phyloP scores from a whole-genome alignment of 2,329 filamentous ascomycete species.

The Colletotrichum falcatum region DNA sequence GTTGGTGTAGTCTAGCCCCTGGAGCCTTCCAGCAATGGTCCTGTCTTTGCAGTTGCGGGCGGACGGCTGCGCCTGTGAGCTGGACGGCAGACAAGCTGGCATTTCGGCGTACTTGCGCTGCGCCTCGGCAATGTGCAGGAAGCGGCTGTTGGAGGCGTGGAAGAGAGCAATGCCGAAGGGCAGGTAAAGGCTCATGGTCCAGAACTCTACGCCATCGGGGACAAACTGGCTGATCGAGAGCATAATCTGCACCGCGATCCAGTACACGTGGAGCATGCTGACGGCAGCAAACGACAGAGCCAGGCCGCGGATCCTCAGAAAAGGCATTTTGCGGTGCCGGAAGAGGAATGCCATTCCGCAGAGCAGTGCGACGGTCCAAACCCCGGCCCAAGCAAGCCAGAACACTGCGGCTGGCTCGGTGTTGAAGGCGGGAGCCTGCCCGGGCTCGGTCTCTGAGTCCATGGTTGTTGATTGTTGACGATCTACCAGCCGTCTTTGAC shows the following conservation, averaged over 20 bases:
- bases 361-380: slow-evolving; percentile 55
- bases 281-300: slow-evolving; percentile 48
- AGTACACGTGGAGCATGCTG: slow-evolving; percentile 57
- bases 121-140: slow-evolving; percentile 67
- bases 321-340: slow-evolving; percentile 53
- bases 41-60: slow-evolving; percentile 37
- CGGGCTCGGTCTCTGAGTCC: slow-evolving; percentile 9
- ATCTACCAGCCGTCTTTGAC: not conserved
- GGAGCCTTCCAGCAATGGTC: slow-evolving; percentile 53
- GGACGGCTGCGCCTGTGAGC: slow-evolving; percentile 32
- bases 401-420: slow-evolving; percentile 56
- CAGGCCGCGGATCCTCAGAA: slow-evolving; percentile 53
- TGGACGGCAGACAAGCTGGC: slow-evolving; percentile 40
- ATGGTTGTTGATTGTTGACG: slow-evolving; percentile 6
- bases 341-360: slow-evolving; percentile 56
- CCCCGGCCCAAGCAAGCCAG: slow-evolving; percentile 51
- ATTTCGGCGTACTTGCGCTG: slow-evolving; percentile 53
- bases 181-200: slow-evolving; percentile 75
- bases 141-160: slow-evolving; percentile 72
- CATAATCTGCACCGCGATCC: slow-evolving; percentile 54
- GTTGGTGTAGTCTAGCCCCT: slow-evolving; percentile 58
- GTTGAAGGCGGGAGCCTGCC: slow-evolving; percentile 23
- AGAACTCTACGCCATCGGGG: slow-evolving; percentile 69
- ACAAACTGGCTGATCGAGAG: slow-evolving; percentile 55
- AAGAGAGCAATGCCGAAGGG: slow-evolving; percentile 75